Evolutionary conservation across 2,329 filamentous ascomycete species (phyloP).

Genomic region (Xylariaceae sp.): DNA sequence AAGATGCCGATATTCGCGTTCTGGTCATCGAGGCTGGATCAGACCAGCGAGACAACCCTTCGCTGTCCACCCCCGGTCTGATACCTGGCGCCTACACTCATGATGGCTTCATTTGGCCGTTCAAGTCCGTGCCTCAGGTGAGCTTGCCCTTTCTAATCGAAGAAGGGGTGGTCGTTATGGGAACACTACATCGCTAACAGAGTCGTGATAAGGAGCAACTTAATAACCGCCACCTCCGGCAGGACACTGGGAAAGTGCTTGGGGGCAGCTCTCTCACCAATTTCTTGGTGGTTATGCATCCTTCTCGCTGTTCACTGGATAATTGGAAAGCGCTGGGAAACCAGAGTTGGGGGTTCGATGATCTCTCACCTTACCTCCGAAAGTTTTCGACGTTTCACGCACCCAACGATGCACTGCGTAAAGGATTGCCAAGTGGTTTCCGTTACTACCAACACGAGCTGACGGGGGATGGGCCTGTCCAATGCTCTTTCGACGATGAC

Average conservation of each 20-base stretch:
- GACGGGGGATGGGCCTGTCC: slow-evolving; percentile 26
- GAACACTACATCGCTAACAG: background rate
- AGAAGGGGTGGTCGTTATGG: background rate
- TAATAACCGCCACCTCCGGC: slow-evolving; percentile 23
- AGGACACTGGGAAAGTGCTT: slow-evolving; percentile 9
- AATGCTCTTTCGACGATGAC: slow-evolving; percentile 29
- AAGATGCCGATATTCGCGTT: slow-evolving; percentile 27
- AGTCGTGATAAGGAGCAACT: too few relatives aligned
- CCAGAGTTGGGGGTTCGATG: slow-evolving; percentile 7
- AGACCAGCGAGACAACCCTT: slow-evolving; percentile 25
- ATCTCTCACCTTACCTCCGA: slow-evolving; percentile 1
- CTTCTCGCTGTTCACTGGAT: slow-evolving; percentile 6
- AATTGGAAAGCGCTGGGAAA: slow-evolving; percentile 4
- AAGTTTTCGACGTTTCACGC: slow-evolving; percentile 13
- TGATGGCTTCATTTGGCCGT: slow-evolving; percentile 33
- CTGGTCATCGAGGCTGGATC: slow-evolving; percentile 33
- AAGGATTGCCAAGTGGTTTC: slow-evolving; percentile 11
- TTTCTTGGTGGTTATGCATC: slow-evolving; percentile 17
- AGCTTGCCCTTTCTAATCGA: background rate
- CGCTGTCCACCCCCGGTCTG: slow-evolving; percentile 30
- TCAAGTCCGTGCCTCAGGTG: slow-evolving; percentile 29
- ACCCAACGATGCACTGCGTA: slow-evolving; percentile 9
- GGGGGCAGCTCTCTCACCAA: slow-evolving; percentile 22
- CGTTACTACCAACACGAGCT: slow-evolving; percentile 25
- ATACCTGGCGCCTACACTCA: slow-evolving; percentile 12